A percentile compares a stretch with the other conserved stretches of the same genome.
Conservation (phyloP, 441 rosid species). For the Gossypium schwendimanii region DNA sequence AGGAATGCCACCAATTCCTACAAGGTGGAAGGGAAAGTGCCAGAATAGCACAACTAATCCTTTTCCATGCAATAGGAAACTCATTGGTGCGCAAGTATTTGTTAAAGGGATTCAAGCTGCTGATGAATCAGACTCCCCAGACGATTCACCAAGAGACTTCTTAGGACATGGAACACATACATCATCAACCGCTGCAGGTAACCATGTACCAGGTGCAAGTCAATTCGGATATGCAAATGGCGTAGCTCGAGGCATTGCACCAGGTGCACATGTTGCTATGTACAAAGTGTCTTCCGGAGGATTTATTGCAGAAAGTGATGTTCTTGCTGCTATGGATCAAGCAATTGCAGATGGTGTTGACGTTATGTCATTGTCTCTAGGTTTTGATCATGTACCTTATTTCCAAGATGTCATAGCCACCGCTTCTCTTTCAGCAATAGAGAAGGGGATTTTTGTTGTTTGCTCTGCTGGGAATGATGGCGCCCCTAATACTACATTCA, state of each 20-base stretch:
- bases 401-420: constrained; percentile 24
- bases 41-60: constrained; percentile 26
- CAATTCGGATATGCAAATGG: constrained; percentile 31
- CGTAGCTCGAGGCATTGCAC: constrained; percentile 27
- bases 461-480: constrained; percentile 29
- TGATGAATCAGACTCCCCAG: constrained; percentile 10
- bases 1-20: constrained; percentile 31
- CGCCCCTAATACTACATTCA: constrained; percentile 8
- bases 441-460: constrained; percentile 24
- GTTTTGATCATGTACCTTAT: constrained; percentile 17
- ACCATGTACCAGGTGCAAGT: constrained; percentile 13
- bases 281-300: constrained; percentile 24
- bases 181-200: constrained; percentile 48
- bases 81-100: constrained; percentile 31
- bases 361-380: constrained; percentile 29
- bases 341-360: constrained; percentile 35
- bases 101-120: constrained; percentile 26
- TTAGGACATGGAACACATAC: constrained; percentile 45
- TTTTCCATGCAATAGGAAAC: constrained; percentile 34
- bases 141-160: constrained; percentile 34
- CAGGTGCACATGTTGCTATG: constrained; percentile 28
- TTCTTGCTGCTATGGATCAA: constrained; percentile 35
- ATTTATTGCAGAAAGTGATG: constrained; percentile 16
- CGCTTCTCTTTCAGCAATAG: constrained; percentile 25
- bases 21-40: constrained; percentile 40